A percentile compares a stretch with the other conserved stretches of the same genome.
Conservation (phyloP, 257 asterid species). For the Solanum habrochaites region DNA sequence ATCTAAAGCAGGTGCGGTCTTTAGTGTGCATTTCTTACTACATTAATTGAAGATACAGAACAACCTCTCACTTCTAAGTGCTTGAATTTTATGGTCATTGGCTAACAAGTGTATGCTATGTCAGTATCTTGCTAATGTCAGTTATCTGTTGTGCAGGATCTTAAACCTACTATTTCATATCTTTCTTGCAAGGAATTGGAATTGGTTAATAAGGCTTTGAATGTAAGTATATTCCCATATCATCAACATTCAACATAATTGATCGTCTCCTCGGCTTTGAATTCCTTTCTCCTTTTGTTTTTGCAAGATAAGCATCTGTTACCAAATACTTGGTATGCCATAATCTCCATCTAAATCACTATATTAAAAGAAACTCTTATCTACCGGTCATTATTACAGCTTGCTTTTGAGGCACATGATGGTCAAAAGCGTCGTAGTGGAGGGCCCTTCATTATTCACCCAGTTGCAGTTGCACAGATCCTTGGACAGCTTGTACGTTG, state of each 20-base stretch:
- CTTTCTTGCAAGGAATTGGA: conserved; percentile 63
- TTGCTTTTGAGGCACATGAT: conserved; percentile 91
- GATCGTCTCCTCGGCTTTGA: neutral
- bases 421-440: conserved; percentile 98
- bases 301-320: neutral
- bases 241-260: neutral
- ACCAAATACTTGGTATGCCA: neutral
- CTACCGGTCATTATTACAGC: conserved; percentile 9
- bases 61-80: neutral
- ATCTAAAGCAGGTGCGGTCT: neutral
- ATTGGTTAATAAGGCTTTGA: conserved; percentile 54
- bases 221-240: conserved; percentile 34
- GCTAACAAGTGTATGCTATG: neutral
- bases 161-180: conserved; percentile 64
- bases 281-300: neutral
- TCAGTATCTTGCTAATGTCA: neutral
- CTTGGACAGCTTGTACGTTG: conserved; percentile 81
- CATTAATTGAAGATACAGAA: neutral
- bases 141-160: conserved; percentile 40
- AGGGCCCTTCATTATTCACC: conserved; percentile 86
- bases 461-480: conserved; percentile 94
- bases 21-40: neutral
- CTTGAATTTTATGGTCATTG: neutral
- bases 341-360: neutral
- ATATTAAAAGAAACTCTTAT: neutral